Evolutionary conservation across 768 basidiomycete genomes (phyloP).

Genomic region (Phanerochaete carnosa): DNA sequence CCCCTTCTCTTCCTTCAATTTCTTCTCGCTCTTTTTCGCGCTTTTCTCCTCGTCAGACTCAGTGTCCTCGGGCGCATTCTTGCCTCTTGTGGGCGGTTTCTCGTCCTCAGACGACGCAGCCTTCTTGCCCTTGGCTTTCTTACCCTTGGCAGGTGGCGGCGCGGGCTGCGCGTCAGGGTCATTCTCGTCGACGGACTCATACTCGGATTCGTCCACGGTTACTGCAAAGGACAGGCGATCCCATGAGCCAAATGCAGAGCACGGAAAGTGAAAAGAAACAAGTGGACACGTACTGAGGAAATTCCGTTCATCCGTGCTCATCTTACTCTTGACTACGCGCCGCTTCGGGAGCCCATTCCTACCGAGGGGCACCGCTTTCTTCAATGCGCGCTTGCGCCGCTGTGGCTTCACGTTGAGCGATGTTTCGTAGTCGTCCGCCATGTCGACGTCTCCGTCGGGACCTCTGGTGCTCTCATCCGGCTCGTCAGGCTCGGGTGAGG

Average conservation of each 20-base stretch:
- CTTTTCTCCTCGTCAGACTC: conserved; percentile 1
- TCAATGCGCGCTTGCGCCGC: conserved; percentile 36
- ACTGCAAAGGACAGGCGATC: conserved; percentile 41
- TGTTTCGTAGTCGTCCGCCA: not conserved
- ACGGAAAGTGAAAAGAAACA: not conserved
- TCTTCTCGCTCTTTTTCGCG: conserved; percentile 20
- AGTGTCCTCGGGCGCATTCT: conserved; percentile 8
- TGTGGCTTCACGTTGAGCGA: conserved; percentile 23
- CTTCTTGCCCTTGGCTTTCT: conserved; percentile 27
- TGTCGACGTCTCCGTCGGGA: conserved; percentile 2
- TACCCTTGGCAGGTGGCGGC: conserved; percentile 12
- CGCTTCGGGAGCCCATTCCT: conserved; percentile 76
- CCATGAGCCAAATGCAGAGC: not conserved
- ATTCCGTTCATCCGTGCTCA: conserved; percentile 58
- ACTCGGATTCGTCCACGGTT: conserved; percentile 76
- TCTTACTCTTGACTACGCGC: conserved; percentile 57
- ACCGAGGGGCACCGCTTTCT: conserved; percentile 70
- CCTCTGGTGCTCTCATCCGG: not conserved
- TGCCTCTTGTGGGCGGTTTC: not conserved
- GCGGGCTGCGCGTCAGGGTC: conserved; percentile 30
- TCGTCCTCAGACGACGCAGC: conserved; percentile 7
- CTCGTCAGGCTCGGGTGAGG: conserved; percentile 3
- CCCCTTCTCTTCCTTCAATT: conserved; percentile 21
- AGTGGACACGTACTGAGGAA: conserved; percentile 55
- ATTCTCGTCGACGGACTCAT: conserved; percentile 72